Evolutionary conservation across 1,284 basidiomycete genomes (phyloP), one percentile per base, ranked within the genome.

Genomic region (Ganoderma meredithae): DNA sequence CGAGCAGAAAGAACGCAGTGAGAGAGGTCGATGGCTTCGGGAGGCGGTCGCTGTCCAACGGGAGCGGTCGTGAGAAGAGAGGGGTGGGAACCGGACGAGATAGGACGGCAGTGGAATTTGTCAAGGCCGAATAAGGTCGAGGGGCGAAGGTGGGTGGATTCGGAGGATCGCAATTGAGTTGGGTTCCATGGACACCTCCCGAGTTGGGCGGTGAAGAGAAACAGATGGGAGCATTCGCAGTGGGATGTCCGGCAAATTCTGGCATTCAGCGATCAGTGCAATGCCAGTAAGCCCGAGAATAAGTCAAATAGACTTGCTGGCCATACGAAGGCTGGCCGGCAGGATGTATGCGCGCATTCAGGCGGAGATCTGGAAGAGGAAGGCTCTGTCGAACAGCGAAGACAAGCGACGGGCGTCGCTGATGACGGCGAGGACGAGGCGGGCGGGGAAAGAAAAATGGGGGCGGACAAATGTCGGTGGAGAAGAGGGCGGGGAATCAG

Each of bases 171-270:
- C 59, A 64, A 72, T 69, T 68, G 68, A 72, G 62, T 68, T 31
- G 56, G 31, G 61, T 65, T 65, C 53, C 58, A 62, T 63, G 65
- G 47, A 68, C 53, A 63, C 63, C 43, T 64, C 36, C 63, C 68
- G 67, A 68, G 58, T 66, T 65, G 67, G 62, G 60, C 67, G 68
- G 62, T 65, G 63, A 65, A 43, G 59, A 62, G 53, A 39, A 53
- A 44, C 17, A 47, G 61, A 36, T 71, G 69, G 60, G 64, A 68
- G 68, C 64, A 64, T 70, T 72, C 71, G 67, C 71, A 72, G 71
- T 67, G 63, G 25, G 62, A 25, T 65, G 55, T 66, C 71, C 71
- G 69, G 71, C 68, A 58, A 64, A 69, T 69, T 72, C 56, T 43
- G 69, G 63, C 58, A 47, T 61, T 53, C 65, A 58, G 44, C 12